These are phyloP conservation scores for Penicillium canariense DNA, from an alignment of 495 filamentous ascomycete genomes.

Conservation along the genomic window DNA sequence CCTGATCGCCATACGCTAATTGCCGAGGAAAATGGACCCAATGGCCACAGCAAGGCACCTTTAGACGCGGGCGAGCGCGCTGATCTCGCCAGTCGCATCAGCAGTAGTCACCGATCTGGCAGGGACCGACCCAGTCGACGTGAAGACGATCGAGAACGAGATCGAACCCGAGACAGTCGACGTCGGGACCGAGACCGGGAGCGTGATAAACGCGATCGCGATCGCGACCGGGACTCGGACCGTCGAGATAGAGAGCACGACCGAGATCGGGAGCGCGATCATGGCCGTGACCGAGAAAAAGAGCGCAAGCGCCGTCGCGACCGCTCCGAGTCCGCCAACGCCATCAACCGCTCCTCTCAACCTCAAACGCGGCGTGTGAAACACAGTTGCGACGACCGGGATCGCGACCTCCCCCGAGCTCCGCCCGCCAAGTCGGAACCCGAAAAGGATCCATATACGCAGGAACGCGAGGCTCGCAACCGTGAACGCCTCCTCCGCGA, in stretches of 20 bases:
- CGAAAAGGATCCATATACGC: conserved; percentile 65
- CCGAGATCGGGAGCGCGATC: conserved; percentile 31
- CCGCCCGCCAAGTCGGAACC: conserved; percentile 28
- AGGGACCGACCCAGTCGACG: conserved; percentile 43
- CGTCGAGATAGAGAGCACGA: conserved; percentile 26
- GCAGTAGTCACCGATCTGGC: conserved; percentile 32
- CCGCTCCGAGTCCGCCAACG: conserved; percentile 41
- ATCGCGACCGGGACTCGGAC: conserved; percentile 28
- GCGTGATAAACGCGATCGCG: conserved; percentile 30
- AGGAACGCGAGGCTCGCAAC: conserved; percentile 74
- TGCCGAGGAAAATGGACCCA: conserved; percentile 19
- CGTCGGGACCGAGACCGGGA: conserved; percentile 6
- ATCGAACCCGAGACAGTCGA: conserved; percentile 25
- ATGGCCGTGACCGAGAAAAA: conserved; percentile 39
- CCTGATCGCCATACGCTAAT: conserved; percentile 22
- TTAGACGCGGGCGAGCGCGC: conserved; percentile 11
- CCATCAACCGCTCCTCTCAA: conserved; percentile 35
- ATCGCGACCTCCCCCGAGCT: conserved; percentile 17
- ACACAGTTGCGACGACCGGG: conserved; percentile 31
- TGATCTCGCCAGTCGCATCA: conserved; percentile 26
- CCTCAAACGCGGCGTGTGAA: conserved; percentile 45
- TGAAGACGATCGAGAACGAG: conserved; percentile 32
- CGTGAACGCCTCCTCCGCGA: conserved; percentile 76
- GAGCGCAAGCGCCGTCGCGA: conserved; percentile 57
- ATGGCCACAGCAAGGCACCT: conserved; percentile 19